These are phyloP conservation scores for Melampsora larici-populina DNA, from an alignment of 1,284 basidiomycete species.

Conservation along the genomic window DNA sequence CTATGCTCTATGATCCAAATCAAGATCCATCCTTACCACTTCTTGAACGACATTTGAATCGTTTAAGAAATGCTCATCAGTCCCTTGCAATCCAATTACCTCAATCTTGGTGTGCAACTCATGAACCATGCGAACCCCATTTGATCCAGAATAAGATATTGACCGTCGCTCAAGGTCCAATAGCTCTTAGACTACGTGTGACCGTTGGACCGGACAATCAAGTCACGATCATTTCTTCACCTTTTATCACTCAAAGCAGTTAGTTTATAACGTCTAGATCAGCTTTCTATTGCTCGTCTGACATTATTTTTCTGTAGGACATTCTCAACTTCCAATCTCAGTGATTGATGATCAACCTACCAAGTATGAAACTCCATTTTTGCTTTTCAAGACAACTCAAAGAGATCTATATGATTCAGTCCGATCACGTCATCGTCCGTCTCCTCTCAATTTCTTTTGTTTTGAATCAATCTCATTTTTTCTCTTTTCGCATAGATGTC, in stretches of 20 bases:
- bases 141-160: not conserved
- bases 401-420: slow-evolving; percentile 26
- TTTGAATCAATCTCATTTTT: not conserved
- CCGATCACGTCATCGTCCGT: slow-evolving; percentile 20
- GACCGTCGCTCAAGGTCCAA: not conserved
- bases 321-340: not conserved
- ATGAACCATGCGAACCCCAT: not conserved
- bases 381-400: slow-evolving; percentile 24
- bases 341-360: slow-evolving; percentile 25
- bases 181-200: not conserved
- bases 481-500: not conserved
- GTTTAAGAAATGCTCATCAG: slow-evolving; percentile 1
- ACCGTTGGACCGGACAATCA: slow-evolving; percentile 10
- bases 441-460: not conserved
- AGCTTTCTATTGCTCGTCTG: too few relatives aligned
- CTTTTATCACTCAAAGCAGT: not conserved
- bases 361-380: slow-evolving; percentile 9
- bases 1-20: too few relatives aligned
- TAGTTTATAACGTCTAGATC: too few relatives aligned
- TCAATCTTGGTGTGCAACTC: slow-evolving; percentile 25
- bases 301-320: not conserved
- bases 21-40: not conserved
- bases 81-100: not conserved
- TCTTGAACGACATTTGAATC: slow-evolving; percentile 11
- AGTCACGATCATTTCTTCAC: not conserved